Evolutionary conservation across 2,329 filamentous ascomycete genomes (phyloP).

Genomic region (Cercospora brassicicola): DNA sequence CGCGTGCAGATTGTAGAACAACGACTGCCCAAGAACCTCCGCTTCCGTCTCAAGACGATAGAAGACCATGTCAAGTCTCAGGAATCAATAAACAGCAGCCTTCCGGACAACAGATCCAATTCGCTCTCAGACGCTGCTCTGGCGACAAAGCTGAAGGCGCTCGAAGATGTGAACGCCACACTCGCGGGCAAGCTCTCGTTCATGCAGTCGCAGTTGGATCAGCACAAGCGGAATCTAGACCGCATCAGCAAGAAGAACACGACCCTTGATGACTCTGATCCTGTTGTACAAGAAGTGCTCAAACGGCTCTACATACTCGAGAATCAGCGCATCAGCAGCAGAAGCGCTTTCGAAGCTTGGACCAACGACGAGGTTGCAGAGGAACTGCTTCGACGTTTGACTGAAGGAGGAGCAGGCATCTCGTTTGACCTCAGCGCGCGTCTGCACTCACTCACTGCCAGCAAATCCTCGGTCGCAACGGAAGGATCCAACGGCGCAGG

Average conservation of each 20-base stretch:
- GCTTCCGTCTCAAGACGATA: slow-evolving; percentile 7
- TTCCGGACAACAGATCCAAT: neutral
- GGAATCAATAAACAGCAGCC: neutral
- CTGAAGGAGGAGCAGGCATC: neutral
- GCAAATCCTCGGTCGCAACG: neutral
- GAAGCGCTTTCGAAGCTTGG: neutral
- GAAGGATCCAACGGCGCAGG: neutral
- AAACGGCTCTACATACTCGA: neutral
- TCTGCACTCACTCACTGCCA: neutral
- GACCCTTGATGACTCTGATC: neutral
- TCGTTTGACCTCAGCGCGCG: neutral
- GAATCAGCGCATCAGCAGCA: neutral
- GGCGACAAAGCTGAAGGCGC: neutral
- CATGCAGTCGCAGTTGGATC: slow-evolving; percentile 1
- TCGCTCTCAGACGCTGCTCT: neutral
- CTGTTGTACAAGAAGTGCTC: neutral
- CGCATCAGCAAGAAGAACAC: neutral
- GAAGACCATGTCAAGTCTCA: slow-evolving; percentile 8
- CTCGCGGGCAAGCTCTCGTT: slow-evolving; percentile 1
- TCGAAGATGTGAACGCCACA: neutral
- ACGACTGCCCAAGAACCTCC: slow-evolving; percentile 10
- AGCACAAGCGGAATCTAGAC: neutral
- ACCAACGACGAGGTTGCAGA: neutral
- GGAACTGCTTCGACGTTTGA: slow-evolving; percentile 6
- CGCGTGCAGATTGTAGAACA: slow-evolving; percentile 8